These are phyloP conservation scores for Wallacemonas collosoma DNA, from an alignment of 208 protist species.

Conservation along the genomic window DNA sequence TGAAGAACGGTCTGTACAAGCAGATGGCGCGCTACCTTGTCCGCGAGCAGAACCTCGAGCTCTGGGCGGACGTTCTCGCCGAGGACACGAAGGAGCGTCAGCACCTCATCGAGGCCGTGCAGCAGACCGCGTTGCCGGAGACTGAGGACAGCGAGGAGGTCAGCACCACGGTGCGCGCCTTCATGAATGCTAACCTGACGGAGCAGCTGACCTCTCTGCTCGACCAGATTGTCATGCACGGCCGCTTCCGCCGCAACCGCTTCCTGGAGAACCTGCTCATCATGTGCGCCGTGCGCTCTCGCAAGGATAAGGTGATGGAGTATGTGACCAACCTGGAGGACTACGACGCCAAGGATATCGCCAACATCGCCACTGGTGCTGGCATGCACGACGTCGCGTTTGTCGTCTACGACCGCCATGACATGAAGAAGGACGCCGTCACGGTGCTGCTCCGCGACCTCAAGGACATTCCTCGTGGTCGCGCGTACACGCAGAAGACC, in stretches of 20 bases:
- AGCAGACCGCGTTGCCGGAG: constrained; percentile 98
- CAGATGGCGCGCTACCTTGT: constrained; percentile 98
- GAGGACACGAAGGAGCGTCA: constrained; percentile 90
- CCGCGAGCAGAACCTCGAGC: constrained; percentile 95
- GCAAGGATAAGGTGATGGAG: constrained; percentile 96
- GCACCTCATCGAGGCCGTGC: constrained; percentile 98
- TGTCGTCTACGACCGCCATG: constrained; percentile 98
- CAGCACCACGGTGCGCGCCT: constrained; percentile 98
- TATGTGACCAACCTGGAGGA: constrained; percentile 99
- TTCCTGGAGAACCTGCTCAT: constrained; percentile 99
- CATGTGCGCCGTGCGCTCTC: constrained; percentile 98
- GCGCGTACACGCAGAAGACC: constrained; percentile 95
- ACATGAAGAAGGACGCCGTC: constrained; percentile 96
- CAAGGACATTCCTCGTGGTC: constrained; percentile 93
- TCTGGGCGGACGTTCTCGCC: constrained; percentile 97
- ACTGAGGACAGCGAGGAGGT: constrained; percentile 97
- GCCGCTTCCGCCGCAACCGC: constrained; percentile 97
- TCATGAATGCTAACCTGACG: constrained; percentile 99
- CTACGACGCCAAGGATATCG: constrained; percentile 99
- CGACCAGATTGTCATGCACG: constrained; percentile 99
- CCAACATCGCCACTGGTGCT: constrained; percentile 93
- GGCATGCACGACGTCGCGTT: constrained; percentile 99
- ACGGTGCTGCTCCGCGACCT: constrained; percentile 98
- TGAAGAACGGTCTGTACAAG: constrained; percentile 98
- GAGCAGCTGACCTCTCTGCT: constrained; percentile 99